phyloP scores from a whole-genome alignment of 495 filamentous ascomycete genomes.

The Hyaloscypha finlandica region DNA sequence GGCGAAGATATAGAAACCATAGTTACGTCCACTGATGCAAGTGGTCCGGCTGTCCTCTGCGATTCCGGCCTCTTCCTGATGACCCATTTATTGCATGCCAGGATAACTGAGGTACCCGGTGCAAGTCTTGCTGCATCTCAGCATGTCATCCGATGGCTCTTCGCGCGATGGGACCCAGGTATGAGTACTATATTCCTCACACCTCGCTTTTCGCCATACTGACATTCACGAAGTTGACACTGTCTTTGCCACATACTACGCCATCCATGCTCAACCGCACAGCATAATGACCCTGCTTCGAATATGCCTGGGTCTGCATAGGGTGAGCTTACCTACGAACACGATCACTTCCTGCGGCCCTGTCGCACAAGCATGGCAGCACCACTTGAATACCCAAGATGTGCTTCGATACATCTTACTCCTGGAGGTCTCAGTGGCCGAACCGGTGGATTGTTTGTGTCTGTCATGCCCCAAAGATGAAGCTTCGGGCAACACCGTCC shows the following conservation, averaged over 20 bases:
- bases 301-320: constrained; percentile 25
- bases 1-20: constrained; percentile 67
- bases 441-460: constrained; percentile 12
- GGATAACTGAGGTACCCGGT: constrained; percentile 63
- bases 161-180: constrained; percentile 71
- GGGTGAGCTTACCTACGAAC: background rate
- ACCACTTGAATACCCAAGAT: constrained; percentile 29
- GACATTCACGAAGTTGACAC: constrained; percentile 26
- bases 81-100: constrained; percentile 60
- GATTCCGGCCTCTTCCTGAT: constrained; percentile 79
- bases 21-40: constrained; percentile 72
- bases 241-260: constrained; percentile 20
- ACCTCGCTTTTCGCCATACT: constrained; percentile 2
- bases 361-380: constrained; percentile 43
- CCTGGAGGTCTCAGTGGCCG: constrained; percentile 24
- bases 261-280: constrained; percentile 31
- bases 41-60: constrained; percentile 75
- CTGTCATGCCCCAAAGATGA: constrained; percentile 24
- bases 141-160: constrained; percentile 76
- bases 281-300: constrained; percentile 42
- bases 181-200: background rate
- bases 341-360: constrained; percentile 31
- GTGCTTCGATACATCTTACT: constrained; percentile 31
- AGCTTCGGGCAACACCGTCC: background rate
- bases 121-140: constrained; percentile 63